phyloP scores from a whole-genome alignment of 305 asterid species.

The Rubia balearica region DNA sequence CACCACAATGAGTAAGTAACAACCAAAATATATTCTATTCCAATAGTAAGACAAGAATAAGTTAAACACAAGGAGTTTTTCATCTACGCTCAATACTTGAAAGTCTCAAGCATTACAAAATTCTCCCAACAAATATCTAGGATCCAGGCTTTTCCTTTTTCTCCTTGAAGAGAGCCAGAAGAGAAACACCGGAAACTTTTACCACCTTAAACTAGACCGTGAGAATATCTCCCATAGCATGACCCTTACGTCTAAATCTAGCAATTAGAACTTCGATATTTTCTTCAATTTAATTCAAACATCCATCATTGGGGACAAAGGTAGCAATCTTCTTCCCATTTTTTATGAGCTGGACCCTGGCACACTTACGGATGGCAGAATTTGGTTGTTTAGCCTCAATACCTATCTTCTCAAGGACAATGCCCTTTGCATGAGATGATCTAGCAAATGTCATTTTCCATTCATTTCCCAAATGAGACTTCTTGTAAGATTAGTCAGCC shows the following conservation, averaged over 20 bases:
- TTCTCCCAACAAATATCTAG: constrained; percentile 14
- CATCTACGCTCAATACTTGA: constrained; percentile 5
- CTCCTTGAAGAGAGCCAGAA: constrained; percentile 59
- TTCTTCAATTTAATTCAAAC: constrained; percentile 25
- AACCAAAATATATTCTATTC: constrained; percentile 21
- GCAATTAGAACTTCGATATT: constrained; percentile 70
- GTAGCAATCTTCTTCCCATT: constrained; percentile 63
- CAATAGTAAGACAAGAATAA: constrained; percentile 11
- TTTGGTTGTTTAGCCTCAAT: constrained; percentile 39
- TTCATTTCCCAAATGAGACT: too few species aligned
- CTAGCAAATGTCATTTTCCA: too few species aligned
- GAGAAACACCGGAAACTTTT: constrained; percentile 68
- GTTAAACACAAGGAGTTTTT: constrained; percentile 6
- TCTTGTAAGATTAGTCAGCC: too few species aligned
- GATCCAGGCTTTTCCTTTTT: constrained; percentile 67
- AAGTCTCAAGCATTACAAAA: neutral
- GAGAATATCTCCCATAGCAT: constrained; percentile 70
- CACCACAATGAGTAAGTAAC: neutral
- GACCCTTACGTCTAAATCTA: constrained; percentile 75
- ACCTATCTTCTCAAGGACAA: too few species aligned
- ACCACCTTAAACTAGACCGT: constrained; percentile 71
- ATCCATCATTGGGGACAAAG: constrained; percentile 58
- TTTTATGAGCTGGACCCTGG: constrained; percentile 54
- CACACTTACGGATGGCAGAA: constrained; percentile 63
- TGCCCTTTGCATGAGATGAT: too few species aligned